phyloP scores from a whole-genome alignment of 164 flowering plant genomes.

The Aristolochia contorta region DNA sequence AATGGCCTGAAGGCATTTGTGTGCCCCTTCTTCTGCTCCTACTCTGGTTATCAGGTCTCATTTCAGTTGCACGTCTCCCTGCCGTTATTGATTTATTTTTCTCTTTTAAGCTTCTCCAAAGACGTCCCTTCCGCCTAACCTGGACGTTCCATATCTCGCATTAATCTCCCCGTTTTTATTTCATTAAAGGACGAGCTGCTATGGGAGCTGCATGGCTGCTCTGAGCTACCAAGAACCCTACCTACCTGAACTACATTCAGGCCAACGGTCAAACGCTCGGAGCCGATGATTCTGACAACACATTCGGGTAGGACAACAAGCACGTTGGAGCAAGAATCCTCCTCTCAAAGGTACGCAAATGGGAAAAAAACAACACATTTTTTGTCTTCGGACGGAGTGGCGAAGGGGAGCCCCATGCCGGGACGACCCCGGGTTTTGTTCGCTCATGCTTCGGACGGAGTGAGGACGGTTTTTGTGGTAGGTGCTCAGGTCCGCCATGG shows the following conservation, averaged over 20 bases:
- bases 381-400: too few relatives aligned
- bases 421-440: too few relatives aligned
- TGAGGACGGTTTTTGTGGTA: too few relatives aligned
- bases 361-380: not conserved
- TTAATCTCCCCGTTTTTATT: not conserved
- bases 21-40: constrained; percentile 88
- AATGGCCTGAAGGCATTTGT: constrained; percentile 42
- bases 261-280: constrained; percentile 75
- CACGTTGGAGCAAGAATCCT: constrained; percentile 89
- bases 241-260: constrained; percentile 64
- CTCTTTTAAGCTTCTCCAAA: not conserved
- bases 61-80: not conserved
- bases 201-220: constrained; percentile 98
- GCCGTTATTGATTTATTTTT: not conserved
- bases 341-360: constrained; percentile 55
- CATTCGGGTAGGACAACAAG: constrained; percentile 96
- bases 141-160: not conserved
- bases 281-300: constrained; percentile 64
- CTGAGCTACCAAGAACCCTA: constrained; percentile 64
- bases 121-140: not conserved
- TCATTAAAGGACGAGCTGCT: constrained; percentile 74
- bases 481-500: too few relatives aligned
- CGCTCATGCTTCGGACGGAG: too few relatives aligned
- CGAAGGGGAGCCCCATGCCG: too few relatives aligned
- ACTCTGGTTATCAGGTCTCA: constrained; percentile 74